Evolutionary conservation across 345 rosid genomes (phyloP).

Genomic region (Psidium guajava): DNA sequence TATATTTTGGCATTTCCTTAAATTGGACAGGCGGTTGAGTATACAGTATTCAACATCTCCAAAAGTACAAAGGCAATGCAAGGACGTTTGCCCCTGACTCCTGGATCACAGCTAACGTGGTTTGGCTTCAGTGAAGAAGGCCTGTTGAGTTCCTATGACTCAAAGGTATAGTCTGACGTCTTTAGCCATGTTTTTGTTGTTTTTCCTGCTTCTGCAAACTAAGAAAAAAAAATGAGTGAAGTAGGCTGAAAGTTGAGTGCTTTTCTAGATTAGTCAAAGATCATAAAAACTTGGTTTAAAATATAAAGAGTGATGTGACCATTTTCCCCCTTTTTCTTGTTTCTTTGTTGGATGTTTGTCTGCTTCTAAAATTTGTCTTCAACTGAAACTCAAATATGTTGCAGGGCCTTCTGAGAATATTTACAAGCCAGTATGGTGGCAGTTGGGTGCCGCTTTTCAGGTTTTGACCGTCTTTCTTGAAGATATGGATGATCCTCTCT

Average conservation of each 20-base stretch:
- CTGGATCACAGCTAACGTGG: constrained; percentile 77
- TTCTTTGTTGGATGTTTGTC: not conserved
- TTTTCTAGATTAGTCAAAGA: not conserved
- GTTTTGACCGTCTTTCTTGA: constrained; percentile 18
- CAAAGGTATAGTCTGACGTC: constrained; percentile 43
- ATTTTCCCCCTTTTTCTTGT: not conserved
- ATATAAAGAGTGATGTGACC: not conserved
- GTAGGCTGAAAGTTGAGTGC: not conserved
- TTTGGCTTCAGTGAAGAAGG: constrained; percentile 93
- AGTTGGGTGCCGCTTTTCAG: constrained; percentile 95
- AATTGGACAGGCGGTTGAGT: constrained; percentile 63
- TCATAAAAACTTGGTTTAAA: not conserved
- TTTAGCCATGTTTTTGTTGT: not conserved
- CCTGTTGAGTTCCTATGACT: constrained; percentile 68
- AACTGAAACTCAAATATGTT: not conserved
- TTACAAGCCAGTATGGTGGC: constrained; percentile 72
- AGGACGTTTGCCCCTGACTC: constrained; percentile 74
- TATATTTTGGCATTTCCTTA: not conserved
- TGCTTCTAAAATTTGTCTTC: not conserved
- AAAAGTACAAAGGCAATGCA: constrained; percentile 39
- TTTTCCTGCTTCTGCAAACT: not conserved
- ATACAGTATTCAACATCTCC: constrained; percentile 49
- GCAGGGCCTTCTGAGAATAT: constrained; percentile 73
- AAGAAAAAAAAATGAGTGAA: not conserved
- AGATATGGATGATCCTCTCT: not conserved